Base-by-base conservation (phyloP, 2,329 filamentous ascomycete genomes). In the Mollisiaceae sp. region DNA sequence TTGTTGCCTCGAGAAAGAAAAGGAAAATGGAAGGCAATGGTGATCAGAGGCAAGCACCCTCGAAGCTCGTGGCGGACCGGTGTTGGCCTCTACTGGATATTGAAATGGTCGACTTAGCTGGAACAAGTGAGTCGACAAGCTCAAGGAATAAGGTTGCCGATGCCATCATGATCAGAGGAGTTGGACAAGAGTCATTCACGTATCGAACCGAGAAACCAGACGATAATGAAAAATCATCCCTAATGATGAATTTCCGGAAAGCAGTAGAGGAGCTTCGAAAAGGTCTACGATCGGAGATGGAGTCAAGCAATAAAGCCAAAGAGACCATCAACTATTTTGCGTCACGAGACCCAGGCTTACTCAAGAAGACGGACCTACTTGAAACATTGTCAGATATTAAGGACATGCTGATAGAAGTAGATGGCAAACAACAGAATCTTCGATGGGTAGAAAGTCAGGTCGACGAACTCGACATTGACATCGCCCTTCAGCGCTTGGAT, bases 391-490 rank as follows among this genome's bases (percentile, higher is more conserved):
- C 92, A 1, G 88, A 89, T 68, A 88, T 91, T 72, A 93, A 93
- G 75, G 92, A 96, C 67, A 91, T 97, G 80, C 86, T 97, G 63
- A 94, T 99, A 71, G 95, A 99, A 73, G 92, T 97, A 15, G 95
- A 98, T 74, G 95, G 95, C 58, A 97, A 97, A 74, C 94, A 97
- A 77, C 93, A 98, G 76, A 97, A 95, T 76, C 85, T 99, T 56
- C 91, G 94, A 61, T 97, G 93, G 93, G 93, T 99, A 0, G 95
- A 99, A 77, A 88, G 89, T 60, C 93, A 98, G 79, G 91, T 99
- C 77, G 95, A 99, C 75, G 93, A 97, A 75, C 86, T 99, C 6
- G 95, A 99, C 75, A 98, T 98, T 72, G 91, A 97, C 73, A 94
- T 99, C 73, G 94, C 95, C 0, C 84, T 97, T 59, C 94, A 98